Evolutionary conservation across 192 early-diverging fungal genomes (phyloP).

Genomic region (Entomortierella lignicola): DNA sequence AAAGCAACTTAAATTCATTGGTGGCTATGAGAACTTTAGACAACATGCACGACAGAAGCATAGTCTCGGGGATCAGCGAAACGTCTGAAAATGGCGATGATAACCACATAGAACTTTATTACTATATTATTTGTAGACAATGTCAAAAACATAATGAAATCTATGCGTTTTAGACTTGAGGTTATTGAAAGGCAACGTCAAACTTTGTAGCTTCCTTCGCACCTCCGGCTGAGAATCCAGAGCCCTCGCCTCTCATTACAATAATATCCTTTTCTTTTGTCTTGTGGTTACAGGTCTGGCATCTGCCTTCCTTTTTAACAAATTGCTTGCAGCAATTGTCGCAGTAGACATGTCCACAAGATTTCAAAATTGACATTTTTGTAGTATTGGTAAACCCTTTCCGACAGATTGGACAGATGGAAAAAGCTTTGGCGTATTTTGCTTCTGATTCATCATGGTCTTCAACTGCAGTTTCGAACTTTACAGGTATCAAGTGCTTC

Average conservation of each 20-base stretch:
- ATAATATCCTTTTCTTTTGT: slow-evolving; percentile 77
- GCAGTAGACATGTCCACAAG: slow-evolving; percentile 82
- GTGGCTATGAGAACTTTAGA: slow-evolving; percentile 45
- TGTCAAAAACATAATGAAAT: background rate
- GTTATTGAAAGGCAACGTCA: slow-evolving; percentile 76
- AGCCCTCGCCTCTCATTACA: slow-evolving; percentile 75
- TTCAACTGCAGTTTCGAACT: slow-evolving; percentile 67
- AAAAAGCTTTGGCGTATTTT: slow-evolving; percentile 36
- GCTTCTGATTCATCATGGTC: slow-evolving; percentile 51
- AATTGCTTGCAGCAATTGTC: slow-evolving; percentile 73
- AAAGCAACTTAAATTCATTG: slow-evolving; percentile 35
- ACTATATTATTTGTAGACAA: slow-evolving; percentile 1
- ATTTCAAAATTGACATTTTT: slow-evolving; percentile 67
- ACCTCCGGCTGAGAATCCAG: slow-evolving; percentile 62
- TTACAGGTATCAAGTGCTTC: slow-evolving; percentile 73
- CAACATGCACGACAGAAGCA: slow-evolving; percentile 27
- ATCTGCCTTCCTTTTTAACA: slow-evolving; percentile 74
- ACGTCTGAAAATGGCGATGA: slow-evolving; percentile 8
- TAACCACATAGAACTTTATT: background rate
- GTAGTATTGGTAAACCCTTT: slow-evolving; percentile 78
- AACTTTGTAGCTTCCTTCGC: slow-evolving; percentile 70
- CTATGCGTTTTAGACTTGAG: background rate
- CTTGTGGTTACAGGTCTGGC: slow-evolving; percentile 75
- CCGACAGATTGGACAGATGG: slow-evolving; percentile 77
- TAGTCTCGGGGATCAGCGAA: slow-evolving; percentile 18